Conservation (phyloP, 2,329 filamentous ascomycete genomes). For the Fonsecaea pugnacius region DNA sequence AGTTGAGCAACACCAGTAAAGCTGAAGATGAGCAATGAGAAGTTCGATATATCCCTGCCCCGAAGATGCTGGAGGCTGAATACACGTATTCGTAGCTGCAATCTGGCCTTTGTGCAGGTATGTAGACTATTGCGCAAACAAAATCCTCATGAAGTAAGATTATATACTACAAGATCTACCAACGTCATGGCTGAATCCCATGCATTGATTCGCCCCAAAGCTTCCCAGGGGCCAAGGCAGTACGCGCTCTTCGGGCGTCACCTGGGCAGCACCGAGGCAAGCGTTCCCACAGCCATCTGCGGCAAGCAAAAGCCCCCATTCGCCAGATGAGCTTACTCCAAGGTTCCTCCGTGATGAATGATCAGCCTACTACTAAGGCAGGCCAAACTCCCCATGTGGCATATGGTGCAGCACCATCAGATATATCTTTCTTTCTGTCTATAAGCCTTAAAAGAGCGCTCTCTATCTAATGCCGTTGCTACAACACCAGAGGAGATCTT, state of each 20-base stretch:
- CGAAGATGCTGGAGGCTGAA: not conserved
- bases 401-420: not conserved
- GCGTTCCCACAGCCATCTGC: not conserved
- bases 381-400: not conserved
- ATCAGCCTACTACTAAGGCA: not conserved
- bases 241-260: not conserved
- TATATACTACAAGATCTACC: not conserved
- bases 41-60: not conserved
- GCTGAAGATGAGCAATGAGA: not conserved
- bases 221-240: not conserved
- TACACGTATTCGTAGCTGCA: not conserved
- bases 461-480: not conserved
- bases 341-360: constrained; percentile 3
- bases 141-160: not conserved
- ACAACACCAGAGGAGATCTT: not conserved
- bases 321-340: constrained; percentile 1
- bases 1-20: not conserved
- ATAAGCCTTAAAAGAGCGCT: not conserved
- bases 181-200: constrained; percentile 19
- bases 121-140: not conserved
- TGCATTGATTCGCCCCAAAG: constrained; percentile 17
- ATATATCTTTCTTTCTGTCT: not conserved
- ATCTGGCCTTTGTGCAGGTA: constrained; percentile 2
- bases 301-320: not conserved
- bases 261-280: not conserved